These are phyloP conservation scores for Pisolithus orientalis DNA, from an alignment of 768 basidiomycete genomes.

Conservation along the genomic window DNA sequence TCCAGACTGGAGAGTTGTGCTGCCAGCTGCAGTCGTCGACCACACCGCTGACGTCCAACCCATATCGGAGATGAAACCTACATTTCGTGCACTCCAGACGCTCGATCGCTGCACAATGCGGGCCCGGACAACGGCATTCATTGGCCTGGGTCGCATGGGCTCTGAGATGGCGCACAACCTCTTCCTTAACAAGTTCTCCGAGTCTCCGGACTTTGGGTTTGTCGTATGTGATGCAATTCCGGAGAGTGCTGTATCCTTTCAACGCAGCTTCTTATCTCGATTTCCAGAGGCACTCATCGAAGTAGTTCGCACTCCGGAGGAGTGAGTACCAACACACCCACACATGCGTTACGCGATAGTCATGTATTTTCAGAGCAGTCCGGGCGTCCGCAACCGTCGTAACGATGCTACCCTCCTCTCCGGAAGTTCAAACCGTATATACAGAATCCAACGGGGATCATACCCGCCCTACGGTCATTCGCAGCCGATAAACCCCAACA, in stretches of 20 bases:
- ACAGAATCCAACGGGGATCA: constrained; percentile 52
- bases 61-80: constrained; percentile 41
- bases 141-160: constrained; percentile 87
- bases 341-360: constrained; percentile 6
- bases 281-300: constrained; percentile 57
- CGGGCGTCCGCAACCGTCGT: constrained; percentile 59
- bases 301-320: constrained; percentile 58
- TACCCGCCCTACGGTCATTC: constrained; percentile 54
- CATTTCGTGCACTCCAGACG: constrained; percentile 36
- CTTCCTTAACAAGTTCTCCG: constrained; percentile 65
- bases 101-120: constrained; percentile 33
- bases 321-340: constrained; percentile 45
- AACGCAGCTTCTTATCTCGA: constrained; percentile 44
- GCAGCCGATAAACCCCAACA: constrained; percentile 27
- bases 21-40: background rate
- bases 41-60: background rate
- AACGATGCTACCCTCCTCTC: constrained; percentile 91
- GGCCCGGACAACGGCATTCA: constrained; percentile 60
- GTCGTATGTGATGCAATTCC: constrained; percentile 74
- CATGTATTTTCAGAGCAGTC: constrained; percentile 46
- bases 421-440: constrained; percentile 80
- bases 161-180: constrained; percentile 83
- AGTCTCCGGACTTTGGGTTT: constrained; percentile 49
- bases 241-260: constrained; percentile 52
- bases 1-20: background rate